Base-by-base conservation (phyloP, 2,329 filamentous ascomycete genomes). In the Stemphylium beticola region DNA sequence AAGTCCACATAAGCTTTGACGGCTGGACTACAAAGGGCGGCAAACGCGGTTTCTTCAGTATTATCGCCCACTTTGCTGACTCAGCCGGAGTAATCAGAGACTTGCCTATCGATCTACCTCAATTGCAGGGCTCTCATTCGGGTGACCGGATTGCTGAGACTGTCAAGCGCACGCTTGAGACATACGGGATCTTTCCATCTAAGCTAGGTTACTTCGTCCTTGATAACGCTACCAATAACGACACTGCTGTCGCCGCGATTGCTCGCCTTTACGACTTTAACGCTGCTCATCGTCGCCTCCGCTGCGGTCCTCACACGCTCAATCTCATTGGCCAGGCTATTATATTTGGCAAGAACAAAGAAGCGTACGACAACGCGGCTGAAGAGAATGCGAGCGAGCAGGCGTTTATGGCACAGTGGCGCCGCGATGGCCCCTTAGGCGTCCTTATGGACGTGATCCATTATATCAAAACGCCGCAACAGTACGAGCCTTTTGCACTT, bases 1-100 rank as follows among this genome's bases (percentile, higher is more conserved):
- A 52, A 24, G 38, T 45, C 15, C 33, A 52, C 38, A 24, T 52
- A 31, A 58, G 50, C 46, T 55, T 58, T 52, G 24, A 58, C 20
- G 37, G 47, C 1, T 58, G 17, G 34, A 58, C 40, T 12, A 55
- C 26, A 33, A 47, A 48, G 31, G 38, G 55, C n/a, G 38, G 47
- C 29, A 58, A 58, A 29, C 34, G 36, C 11, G 40, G 48, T n/a
- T 58, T 45, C 33, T 46, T 55, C 12, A 42, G 48, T 9, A 18
- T 58, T 33, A 39, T 58, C 34, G 48, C 41, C 1, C 45, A 55
- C 44, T 58, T 26, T 22, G 39, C 46, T 14, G 29, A 26, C 5
- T 12, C 7, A 12, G 2, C 1, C 5, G 38, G 46, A n/a, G 34
- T 26, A 12, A 4, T 58, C 24, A 2, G 20, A 22, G 31, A 49